Base-by-base conservation (phyloP, 1,139 yeast genomes). In the Entelexis sorbosivorans region DNA sequence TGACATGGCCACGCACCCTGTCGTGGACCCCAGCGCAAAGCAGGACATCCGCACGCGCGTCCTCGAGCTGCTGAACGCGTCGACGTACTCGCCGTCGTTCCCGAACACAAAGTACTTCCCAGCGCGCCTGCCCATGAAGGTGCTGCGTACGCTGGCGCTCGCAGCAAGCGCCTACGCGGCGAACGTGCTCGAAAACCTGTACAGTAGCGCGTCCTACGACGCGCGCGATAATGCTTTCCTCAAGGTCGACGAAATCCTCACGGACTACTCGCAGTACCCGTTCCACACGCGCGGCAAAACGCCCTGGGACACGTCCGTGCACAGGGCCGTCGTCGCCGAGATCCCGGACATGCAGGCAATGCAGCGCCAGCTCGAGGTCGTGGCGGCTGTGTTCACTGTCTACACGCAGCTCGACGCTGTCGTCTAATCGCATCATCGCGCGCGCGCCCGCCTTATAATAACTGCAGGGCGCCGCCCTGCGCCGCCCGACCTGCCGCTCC, bases 1-100 rank as follows among this genome's bases (percentile, higher is more conserved):
- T 61, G 98, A 91, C 68, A 91, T 91, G 96, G 96, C 98, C 24
- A 93, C 98, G 8, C 98, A 93, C 67, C 99, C 99, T 4, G 79
- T 91, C 14, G 84, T 93, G 38, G 98, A 91, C 68, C 71, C 82
- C 52, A 76, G 84, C 45, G 86, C 94, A 62, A 93, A 88, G 66
- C 84, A 83, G 59, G 81, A 87, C 53, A 73, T 79, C 48, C 79
- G 82, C 57, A 76, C 79, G 58, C 77, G 97, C 62, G 78, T 87
- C 34, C 72, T 89, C 57, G 74, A 77, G 49, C 67, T 87, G 52
- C 73, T 91, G 59, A 79, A 86, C 11, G 73, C 82, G 44, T 77
- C 95, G 67, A 85, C 84, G 49, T 56, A 47, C 51, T 49, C 54
- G 9, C 68, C 75, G 56, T 73, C 70, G 40, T 58, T 76, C 32